These are phyloP conservation scores for Epipyxis sp. DNA, from an alignment of 108 stramenopile species.

Conservation along the genomic window DNA sequence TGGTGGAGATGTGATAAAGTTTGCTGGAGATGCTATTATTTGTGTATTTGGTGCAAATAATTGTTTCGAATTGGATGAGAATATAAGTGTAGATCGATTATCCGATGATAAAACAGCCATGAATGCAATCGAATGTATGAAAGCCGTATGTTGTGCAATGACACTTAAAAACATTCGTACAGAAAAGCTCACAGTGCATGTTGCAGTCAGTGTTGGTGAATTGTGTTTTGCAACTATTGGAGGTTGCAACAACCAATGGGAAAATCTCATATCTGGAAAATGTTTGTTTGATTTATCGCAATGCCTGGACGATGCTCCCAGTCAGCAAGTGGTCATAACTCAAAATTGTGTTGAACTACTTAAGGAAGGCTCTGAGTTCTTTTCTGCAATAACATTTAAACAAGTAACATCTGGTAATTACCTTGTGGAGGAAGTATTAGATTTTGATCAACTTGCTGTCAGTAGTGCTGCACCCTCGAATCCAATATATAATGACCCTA, in stretches of 20 bases:
- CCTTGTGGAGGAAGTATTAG: background rate
- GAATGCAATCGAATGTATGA: background rate
- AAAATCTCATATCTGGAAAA: slow-evolving; percentile 47
- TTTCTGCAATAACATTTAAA: background rate
- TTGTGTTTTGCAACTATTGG: slow-evolving; percentile 44
- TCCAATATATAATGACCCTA: too few relatives aligned
- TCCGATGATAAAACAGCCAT: slow-evolving; percentile 32
- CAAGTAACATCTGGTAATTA: background rate
- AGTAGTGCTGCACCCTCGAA: too few relatives aligned
- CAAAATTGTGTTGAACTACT: background rate
- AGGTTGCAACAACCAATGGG: slow-evolving; percentile 43
- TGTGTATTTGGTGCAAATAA: slow-evolving; percentile 37
- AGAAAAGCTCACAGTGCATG: slow-evolving; percentile 41
- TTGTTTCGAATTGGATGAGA: background rate
- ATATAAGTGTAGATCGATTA: background rate
- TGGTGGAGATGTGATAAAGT: slow-evolving; percentile 49
- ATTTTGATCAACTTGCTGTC: background rate
- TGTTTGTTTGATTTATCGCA: background rate
- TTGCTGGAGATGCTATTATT: slow-evolving; percentile 48
- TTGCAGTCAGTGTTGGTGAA: slow-evolving; percentile 39
- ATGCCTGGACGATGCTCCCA: background rate
- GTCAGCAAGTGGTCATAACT: background rate
- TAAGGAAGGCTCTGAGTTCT: background rate
- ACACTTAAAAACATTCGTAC: slow-evolving; percentile 34
- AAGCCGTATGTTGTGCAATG: background rate